Percentiles rank a stretch among this genome's conserved stretches.
phyloP scores from a whole-genome alignment of 768 basidiomycete genomes.

The Kwoniella sp. region DNA sequence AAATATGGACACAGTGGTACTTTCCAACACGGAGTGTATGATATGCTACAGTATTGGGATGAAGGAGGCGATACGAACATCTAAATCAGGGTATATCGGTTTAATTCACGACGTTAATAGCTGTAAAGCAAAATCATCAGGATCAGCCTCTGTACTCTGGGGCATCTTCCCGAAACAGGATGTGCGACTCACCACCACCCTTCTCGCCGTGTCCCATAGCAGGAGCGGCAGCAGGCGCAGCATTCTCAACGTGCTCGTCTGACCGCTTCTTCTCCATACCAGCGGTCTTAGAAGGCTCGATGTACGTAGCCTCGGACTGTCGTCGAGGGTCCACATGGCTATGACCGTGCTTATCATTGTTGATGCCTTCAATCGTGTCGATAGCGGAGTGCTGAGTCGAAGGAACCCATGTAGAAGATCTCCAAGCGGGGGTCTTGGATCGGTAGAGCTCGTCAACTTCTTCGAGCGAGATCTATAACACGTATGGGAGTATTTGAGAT shows the following conservation, averaged over 20 bases:
- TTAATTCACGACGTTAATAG: neutral
- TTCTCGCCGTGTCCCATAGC: neutral
- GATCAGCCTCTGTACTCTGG: neutral
- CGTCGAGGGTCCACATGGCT: neutral
- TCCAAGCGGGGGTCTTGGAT: slow-evolving; percentile 69
- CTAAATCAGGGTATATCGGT: no score
- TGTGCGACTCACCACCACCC: neutral
- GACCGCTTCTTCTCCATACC: slow-evolving; percentile 12
- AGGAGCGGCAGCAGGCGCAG: neutral
- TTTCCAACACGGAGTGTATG: no score
- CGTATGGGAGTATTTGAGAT: no score
- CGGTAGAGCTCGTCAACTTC: slow-evolving; percentile 63
- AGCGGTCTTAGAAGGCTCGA: neutral
- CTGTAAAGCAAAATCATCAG: neutral
- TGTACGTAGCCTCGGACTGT: slow-evolving; percentile 10
- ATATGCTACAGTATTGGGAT: neutral
- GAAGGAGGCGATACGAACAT: no score
- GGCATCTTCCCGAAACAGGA: neutral
- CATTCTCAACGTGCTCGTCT: slow-evolving; percentile 17
- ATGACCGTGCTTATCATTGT: neutral
- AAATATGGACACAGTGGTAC: neutral
- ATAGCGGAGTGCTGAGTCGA: slow-evolving; percentile 22
- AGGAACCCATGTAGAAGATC: slow-evolving; percentile 65
- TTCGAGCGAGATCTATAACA: slow-evolving; percentile 55
- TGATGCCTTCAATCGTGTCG: slow-evolving; percentile 5